Conservation (phyloP, 345 rosid species). For the Schrenkiella parvula region DNA sequence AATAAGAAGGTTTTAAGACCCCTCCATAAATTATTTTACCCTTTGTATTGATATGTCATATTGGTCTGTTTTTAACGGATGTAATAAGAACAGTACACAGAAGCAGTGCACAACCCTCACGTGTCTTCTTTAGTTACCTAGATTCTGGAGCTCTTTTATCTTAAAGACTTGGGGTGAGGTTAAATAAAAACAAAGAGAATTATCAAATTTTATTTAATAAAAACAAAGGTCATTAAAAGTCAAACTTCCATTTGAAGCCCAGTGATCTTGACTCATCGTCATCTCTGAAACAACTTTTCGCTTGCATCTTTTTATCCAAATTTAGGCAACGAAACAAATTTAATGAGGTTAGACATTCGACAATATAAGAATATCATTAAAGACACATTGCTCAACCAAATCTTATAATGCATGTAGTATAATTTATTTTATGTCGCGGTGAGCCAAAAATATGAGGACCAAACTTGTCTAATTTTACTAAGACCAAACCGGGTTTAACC, state of each 20-base stretch:
- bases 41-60: conserved; percentile 17
- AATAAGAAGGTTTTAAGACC: background rate
- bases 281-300: conserved; percentile 26
- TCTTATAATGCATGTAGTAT: background rate
- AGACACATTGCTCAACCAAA: conserved; percentile 7
- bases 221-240: conserved; percentile 13
- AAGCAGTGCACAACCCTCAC: conserved; percentile 28
- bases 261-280: conserved; percentile 27
- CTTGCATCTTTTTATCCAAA: conserved; percentile 15
- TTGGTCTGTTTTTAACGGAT: conserved; percentile 22
- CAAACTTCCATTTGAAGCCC: conserved; percentile 32
- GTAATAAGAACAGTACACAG: conserved; percentile 17
- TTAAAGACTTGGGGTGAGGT: conserved; percentile 1
- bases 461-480: background rate
- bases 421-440: background rate
- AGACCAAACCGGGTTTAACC: background rate
- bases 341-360: conserved; percentile 18
- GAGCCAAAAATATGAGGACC: background rate
- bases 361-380: conserved; percentile 11
- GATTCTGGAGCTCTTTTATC: conserved; percentile 16
- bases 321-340: conserved; percentile 17
- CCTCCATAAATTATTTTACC: conserved; percentile 5
- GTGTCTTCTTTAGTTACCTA: conserved; percentile 21
- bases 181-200: conserved; percentile 12
- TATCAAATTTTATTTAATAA: background rate